These are phyloP conservation scores for Pseudozyma pruni DNA, from an alignment of 1,284 basidiomycete genomes.

Conservation along the genomic window DNA sequence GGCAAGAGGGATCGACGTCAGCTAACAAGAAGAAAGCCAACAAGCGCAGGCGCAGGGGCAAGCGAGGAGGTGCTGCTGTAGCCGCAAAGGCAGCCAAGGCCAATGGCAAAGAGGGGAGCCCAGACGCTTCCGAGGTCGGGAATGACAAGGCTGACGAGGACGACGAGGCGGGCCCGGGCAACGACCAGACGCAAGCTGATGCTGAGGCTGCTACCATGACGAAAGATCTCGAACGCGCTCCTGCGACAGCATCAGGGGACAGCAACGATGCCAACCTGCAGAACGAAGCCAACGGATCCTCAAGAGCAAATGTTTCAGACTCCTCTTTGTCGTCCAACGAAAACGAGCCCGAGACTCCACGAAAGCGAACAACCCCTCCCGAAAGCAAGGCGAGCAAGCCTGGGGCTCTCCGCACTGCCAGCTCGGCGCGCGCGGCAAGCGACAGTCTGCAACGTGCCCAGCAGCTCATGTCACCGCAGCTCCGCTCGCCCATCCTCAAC, in stretches of 20 bases:
- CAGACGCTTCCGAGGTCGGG: conserved; percentile 55
- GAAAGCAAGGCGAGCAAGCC: conserved; percentile 15
- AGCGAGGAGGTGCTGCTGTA: conserved; percentile 59
- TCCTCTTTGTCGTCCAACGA: conserved; percentile 35
- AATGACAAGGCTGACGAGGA: conserved; percentile 69
- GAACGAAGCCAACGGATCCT: conserved; percentile 6
- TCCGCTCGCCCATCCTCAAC: conserved; percentile 36
- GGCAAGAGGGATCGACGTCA: conserved; percentile 10
- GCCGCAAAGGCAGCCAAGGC: conserved; percentile 71
- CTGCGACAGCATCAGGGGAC: conserved; percentile 12
- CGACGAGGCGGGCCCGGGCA: conserved; percentile 16
- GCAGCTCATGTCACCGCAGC: conserved; percentile 45
- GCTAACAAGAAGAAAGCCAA: conserved; percentile 42
- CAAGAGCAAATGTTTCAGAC: conserved; percentile 12
- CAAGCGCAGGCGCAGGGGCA: conserved; percentile 61
- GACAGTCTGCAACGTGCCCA: conserved; percentile 47
- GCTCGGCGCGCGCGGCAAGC: conserved; percentile 24
- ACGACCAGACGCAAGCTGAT: conserved; percentile 4
- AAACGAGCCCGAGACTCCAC: conserved; percentile 31
- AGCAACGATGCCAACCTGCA: conserved; percentile 5
- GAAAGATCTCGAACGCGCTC: not conserved
- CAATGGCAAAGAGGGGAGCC: conserved; percentile 70
- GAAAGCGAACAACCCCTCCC: not conserved
- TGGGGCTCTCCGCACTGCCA: conserved; percentile 3
- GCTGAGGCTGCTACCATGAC: not conserved